Evolutionary conservation across 2,329 filamentous ascomycete species (phyloP).

Genomic region (Penicillium paneum): DNA sequence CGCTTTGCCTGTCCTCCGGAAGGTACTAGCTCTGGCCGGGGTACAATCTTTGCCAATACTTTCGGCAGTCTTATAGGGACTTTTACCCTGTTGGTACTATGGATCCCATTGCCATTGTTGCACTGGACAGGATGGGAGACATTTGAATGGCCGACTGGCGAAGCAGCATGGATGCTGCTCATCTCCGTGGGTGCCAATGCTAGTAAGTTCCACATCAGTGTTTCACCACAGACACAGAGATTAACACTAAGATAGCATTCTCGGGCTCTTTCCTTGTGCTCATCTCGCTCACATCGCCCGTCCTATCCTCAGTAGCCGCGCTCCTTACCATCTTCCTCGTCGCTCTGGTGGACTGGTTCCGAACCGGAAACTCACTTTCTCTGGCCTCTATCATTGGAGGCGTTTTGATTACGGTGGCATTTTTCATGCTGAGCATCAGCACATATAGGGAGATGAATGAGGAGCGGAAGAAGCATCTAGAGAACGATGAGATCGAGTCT

Average conservation of each 20-base stretch:
- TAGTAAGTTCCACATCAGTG: constrained; percentile 46
- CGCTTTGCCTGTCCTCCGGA: constrained; percentile 88
- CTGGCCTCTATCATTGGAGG: constrained; percentile 77
- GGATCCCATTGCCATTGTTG: constrained; percentile 84
- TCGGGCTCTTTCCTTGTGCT: constrained; percentile 90
- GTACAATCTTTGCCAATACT: constrained; percentile 91
- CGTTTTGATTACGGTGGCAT: constrained; percentile 80
- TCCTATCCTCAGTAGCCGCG: constrained; percentile 86
- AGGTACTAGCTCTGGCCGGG: constrained; percentile 76
- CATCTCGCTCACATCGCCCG: constrained; percentile 88
- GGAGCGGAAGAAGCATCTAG: constrained; percentile 62
- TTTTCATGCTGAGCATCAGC: constrained; percentile 81
- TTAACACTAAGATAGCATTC: constrained; percentile 54
- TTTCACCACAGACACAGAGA: background rate
- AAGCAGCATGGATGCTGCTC: constrained; percentile 74
- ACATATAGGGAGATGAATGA: constrained; percentile 92
- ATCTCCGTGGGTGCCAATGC: constrained; percentile 84
- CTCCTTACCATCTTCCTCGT: constrained; percentile 96
- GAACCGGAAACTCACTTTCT: constrained; percentile 74
- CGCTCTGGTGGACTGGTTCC: constrained; percentile 82
- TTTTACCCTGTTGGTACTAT: constrained; percentile 83
- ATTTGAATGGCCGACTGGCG: constrained; percentile 76
- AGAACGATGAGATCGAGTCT: constrained; percentile 43
- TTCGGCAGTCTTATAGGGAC: constrained; percentile 82
- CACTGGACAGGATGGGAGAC: constrained; percentile 74